A percentile compares a stretch with the other conserved stretches of the same genome.
These are phyloP conservation scores for Phytopythium oedochilum DNA, from an alignment of 352 stramenopile genomes.

Conservation along the genomic window DNA sequence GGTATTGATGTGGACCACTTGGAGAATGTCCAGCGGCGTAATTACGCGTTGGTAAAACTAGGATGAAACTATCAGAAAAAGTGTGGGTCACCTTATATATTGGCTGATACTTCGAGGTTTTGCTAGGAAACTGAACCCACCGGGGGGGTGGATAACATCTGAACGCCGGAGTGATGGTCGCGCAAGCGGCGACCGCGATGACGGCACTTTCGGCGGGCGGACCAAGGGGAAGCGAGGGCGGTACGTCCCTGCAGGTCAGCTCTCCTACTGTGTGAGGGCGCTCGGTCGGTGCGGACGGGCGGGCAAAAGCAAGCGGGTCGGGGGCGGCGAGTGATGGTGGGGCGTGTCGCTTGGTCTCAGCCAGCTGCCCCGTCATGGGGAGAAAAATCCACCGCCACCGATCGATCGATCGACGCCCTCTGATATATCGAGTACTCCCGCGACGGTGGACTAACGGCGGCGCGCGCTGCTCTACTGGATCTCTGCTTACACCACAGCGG, in stretches of 20 bases:
- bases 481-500: background rate
- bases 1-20: background rate
- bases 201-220: background rate
- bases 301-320: background rate
- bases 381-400: background rate
- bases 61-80: background rate
- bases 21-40: background rate
- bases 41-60: constrained; percentile 5
- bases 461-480: no score
- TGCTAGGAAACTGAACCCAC: constrained; percentile 6
- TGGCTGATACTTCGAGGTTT: no score
- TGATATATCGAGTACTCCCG: background rate
- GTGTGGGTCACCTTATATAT: background rate
- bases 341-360: constrained; percentile 4
- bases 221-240: background rate
- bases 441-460: no score
- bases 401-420: background rate
- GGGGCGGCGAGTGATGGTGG: background rate
- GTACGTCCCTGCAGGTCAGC: no score
- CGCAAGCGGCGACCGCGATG: background rate
- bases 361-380: no score
- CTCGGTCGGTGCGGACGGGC: no score
- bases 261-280: no score
- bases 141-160: background rate
- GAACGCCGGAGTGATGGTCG: constrained; percentile 1